Evolutionary conservation across 805 yeast species (phyloP), one percentile per base, ranked within the genome.

Genomic region (Yarrowia deformans): DNA sequence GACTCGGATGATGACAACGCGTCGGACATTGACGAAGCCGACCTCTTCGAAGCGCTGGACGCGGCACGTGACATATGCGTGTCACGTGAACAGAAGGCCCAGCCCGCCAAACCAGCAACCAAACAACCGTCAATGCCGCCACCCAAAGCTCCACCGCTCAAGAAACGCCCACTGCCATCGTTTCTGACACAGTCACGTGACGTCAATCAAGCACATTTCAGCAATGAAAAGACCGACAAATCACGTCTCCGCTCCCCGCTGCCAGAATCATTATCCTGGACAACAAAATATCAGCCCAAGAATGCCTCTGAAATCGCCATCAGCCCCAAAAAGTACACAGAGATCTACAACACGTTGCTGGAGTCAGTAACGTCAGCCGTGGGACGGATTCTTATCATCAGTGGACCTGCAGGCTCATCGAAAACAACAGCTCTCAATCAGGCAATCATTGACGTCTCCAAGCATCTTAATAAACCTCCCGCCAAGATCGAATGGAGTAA

Each of bases 321-420:
- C 39, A 37, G 18, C 14, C 68, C 68, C 12, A 63, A 49, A 23
- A 48, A 48, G 46, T 63, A 48, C 18, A n/a, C 43, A 5, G 56
- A 63, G 18, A 37, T 48, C 19, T 63, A 48, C 48, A 23, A 37
- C 37, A 35, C 34, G 3, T 3, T 63, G 6, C 6, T 49, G n/a
- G 68, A 48, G 23, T 14, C 56, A 1, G 37, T 48, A 2, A 48
- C 55, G 8, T 13, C 48, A 1, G 56, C 46, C n/a, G 56, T 48
- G 10, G 45, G 56, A 1, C 56, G 68, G 5, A 48, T 63, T 0
- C 12, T 63, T 8, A 40, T 63, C n/a, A 13, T 63, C 19, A 49
- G 68, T 19, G 68, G 68, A 1, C 68, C 68, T 14, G 56, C 68
- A 12, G 68, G 68, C 16, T 46, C 68, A 0, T 48, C 56, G 13